phyloP scores from a whole-genome alignment of 2,329 filamentous ascomycete genomes.

The Trichoderma sp. region DNA sequence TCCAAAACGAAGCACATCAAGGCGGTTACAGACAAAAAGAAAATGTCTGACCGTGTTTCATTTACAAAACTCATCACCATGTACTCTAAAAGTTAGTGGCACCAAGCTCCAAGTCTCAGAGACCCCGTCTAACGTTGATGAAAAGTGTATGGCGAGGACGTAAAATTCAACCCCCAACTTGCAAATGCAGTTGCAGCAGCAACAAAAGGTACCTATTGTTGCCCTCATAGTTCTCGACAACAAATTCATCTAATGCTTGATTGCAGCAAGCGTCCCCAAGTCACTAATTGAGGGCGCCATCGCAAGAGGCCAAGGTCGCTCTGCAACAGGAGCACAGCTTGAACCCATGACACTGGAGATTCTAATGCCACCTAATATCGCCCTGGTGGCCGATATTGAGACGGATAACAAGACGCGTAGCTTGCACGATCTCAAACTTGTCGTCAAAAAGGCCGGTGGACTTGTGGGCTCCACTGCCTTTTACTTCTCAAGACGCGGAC shows the following conservation, averaged over 20 bases:
- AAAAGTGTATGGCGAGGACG: slow-evolving; percentile 74
- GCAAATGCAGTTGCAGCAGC: slow-evolving; percentile 73
- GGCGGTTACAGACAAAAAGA: slow-evolving; percentile 79
- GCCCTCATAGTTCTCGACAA: slow-evolving; percentile 33
- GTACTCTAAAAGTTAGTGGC: slow-evolving; percentile 69
- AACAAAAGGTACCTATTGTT: slow-evolving; percentile 68
- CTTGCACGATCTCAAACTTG: slow-evolving; percentile 70
- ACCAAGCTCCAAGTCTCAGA: not conserved
- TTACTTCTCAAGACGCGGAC: slow-evolving; percentile 81
- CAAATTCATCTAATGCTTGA: not conserved
- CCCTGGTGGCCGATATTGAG: slow-evolving; percentile 81
- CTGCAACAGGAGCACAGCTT: slow-evolving; percentile 72
- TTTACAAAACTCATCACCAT: slow-evolving; percentile 75
- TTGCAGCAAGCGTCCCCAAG: slow-evolving; percentile 74
- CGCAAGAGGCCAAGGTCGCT: slow-evolving; percentile 84
- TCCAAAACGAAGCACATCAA: slow-evolving; percentile 97
- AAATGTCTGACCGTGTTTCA: slow-evolving; percentile 69
- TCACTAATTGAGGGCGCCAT: slow-evolving; percentile 82
- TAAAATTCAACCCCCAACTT: slow-evolving; percentile 74
- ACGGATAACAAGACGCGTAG: slow-evolving; percentile 79
- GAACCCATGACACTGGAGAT: slow-evolving; percentile 79
- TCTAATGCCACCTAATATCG: slow-evolving; percentile 75
- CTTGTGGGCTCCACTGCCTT: slow-evolving; percentile 75
- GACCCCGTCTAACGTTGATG: slow-evolving; percentile 4
- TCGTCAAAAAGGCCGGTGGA: slow-evolving; percentile 74